Evolutionary conservation across 805 yeast species (phyloP), one percentile per base, ranked within the genome.

Genomic region (Metschnikowia matae): DNA sequence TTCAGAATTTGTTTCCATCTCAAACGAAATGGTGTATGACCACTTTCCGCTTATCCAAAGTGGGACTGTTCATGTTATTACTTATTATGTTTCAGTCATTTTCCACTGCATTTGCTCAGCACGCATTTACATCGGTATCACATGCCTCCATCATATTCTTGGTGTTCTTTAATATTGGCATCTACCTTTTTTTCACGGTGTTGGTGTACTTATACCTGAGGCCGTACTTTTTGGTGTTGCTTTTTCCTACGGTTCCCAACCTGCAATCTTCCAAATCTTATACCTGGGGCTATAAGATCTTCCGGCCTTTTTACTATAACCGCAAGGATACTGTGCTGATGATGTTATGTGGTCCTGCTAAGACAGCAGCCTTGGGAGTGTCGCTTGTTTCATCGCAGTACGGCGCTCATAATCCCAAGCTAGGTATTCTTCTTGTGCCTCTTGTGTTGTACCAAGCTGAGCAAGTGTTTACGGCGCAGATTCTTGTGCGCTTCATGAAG

Each of bases 291-390:
- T 79, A 82, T 62, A 65, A 64, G 40, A 31, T 74, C 1, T 66
- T 82, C 51, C 65, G 74, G 48, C 92, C 92, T 1, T 88, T 87
- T 59, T 86, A 85, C 66, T 86, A 86, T 66, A 74, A 76, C 59
- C 79, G 84, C 57, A 66, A 72, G 46, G 96, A 90, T 61, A 81
- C 96, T 0, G 87, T 88, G 34, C 77, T 91, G 11, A 78, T 90
- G 46, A 79, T 89, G 85, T 76, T 89, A 52, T 88, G 96, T 67
- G 96, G 96, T 10, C 92, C 96, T 4, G 96, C 97, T 2, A 90
- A 89, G 66, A 89, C 96, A 0, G 96, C 96, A 0, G 96, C 96
- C 0, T 72, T 89, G 46, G 97, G 96, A 35, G 96, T 89, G 3
- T 86, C 96, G 1, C 72, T 89, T 46, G 75, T 86, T n/a, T 75